phyloP scores from a whole-genome alignment of 2,329 filamentous ascomycete species.

The Ophiostoma piceae region DNA sequence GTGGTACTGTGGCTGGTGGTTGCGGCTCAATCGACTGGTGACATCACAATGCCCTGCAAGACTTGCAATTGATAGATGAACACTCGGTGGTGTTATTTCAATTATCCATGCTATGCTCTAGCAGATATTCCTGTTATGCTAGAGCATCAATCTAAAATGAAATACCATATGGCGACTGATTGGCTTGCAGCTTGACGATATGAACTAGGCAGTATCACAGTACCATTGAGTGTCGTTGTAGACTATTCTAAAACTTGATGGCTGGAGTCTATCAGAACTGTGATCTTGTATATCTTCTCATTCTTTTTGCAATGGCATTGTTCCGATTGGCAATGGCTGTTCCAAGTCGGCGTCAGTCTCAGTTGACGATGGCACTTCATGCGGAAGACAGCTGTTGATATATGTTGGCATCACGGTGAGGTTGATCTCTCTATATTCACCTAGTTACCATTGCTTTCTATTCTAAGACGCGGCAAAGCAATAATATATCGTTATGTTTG shows the following conservation, averaged over 20 bases:
- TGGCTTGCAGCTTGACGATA: not conserved
- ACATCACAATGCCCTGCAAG: not conserved
- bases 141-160: too few relatives aligned
- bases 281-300: too few relatives aligned
- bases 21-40: not conserved
- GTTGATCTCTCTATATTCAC: too few relatives aligned
- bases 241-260: not conserved
- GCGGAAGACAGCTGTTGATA: too few relatives aligned
- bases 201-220: not conserved
- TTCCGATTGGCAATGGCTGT: not conserved
- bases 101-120: too few relatives aligned
- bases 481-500: too few relatives aligned
- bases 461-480: too few relatives aligned
- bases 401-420: too few relatives aligned
- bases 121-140: too few relatives aligned
- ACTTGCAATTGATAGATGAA: not conserved
- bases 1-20: not conserved
- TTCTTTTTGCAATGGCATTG: not conserved
- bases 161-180: not conserved
- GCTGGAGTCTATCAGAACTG: not conserved
- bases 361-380: not conserved
- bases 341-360: not conserved
- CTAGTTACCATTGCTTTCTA: too few relatives aligned
- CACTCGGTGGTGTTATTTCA: too few relatives aligned
- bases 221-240: not conserved